Evolutionary conservation across 345 rosid species (phyloP), one percentile per base, ranked within the genome.

Genomic region (Isatis tinctoria): DNA sequence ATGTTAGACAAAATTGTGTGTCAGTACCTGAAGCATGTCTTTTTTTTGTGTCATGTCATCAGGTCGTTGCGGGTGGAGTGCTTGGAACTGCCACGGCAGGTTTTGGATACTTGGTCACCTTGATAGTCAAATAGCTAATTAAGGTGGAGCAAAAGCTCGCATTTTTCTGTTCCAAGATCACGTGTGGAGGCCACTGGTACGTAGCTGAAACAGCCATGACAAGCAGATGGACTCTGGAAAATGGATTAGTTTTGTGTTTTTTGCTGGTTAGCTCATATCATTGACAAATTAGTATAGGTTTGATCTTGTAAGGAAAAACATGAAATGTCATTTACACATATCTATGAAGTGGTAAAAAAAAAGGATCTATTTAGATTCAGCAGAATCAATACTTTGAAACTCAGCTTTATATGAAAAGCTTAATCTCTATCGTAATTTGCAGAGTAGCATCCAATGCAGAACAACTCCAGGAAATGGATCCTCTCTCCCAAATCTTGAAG

Each of bases 61-160:
- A 94, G 98, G 98, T 91, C 28, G 26, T 87, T 72, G 97, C 87
- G 6, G 98, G 98, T 63, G 84, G 88, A 14, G 53, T 90, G 47
- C 95, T 91, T 26, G 98, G 98, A 32, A 73, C 78, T 26, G 70
- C 47, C 13, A 89, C 96, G 3, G 89, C 93, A n/a, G 57, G 54
- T 70, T 35, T 75, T 49, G 93, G 93, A 44, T 81, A 84, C 74
- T 16, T 87, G 51, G 78, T 88, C 67, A 75, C 48, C 6, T 51
- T 62, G 44, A 17, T 75, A 69, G 64, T 10, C 2, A 58, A 41
- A n/a, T 75, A 60, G 60, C 45, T 41, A 13, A 13, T 24, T 36
- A 28, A 36, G 20, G 37, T 43, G 44, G 11, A 37, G 8, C 30
- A 14, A 39, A 54, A 36, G 14, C 32, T 44, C 11, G 2, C 14